Percentiles rank a stretch among this genome's conserved stretches.
These are phyloP conservation scores for Teratosphaeria viscida DNA, from an alignment of 2,329 filamentous ascomycete species.

Conservation along the genomic window DNA sequence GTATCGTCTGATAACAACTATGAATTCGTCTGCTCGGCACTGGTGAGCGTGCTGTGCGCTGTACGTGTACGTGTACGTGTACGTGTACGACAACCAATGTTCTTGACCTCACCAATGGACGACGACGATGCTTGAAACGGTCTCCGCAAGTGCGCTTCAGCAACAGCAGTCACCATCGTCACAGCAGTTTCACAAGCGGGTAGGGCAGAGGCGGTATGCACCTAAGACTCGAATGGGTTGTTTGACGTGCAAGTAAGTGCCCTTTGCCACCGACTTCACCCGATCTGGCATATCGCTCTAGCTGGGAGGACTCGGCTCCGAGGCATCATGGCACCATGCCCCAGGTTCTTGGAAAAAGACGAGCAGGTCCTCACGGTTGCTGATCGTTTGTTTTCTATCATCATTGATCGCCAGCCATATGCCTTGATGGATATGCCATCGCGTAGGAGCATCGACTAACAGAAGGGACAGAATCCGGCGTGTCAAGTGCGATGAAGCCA, in stretches of 20 bases:
- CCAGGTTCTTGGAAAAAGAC: neutral
- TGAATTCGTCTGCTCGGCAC: neutral
- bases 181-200: neutral
- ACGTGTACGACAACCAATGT: neutral
- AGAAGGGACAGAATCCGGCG: constrained; percentile 1
- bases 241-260: constrained; percentile 4
- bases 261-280: neutral
- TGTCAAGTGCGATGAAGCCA: constrained; percentile 31
- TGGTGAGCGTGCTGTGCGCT: neutral
- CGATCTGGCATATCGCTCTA: neutral
- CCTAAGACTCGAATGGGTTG: constrained; percentile 7
- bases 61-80: neutral
- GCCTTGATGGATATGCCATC: neutral
- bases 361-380: neutral
- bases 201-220: neutral
- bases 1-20: neutral
- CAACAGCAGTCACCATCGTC: neutral
- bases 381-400: neutral
- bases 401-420: neutral
- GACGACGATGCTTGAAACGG: neutral
- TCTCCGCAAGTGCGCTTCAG: neutral
- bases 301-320: neutral
- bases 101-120: neutral
- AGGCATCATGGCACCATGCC: neutral
- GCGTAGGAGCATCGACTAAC: neutral